Evolutionary conservation across 805 yeast genomes (phyloP), one percentile per base, ranked within the genome.

Genomic region (Suhomyces canberraensis): DNA sequence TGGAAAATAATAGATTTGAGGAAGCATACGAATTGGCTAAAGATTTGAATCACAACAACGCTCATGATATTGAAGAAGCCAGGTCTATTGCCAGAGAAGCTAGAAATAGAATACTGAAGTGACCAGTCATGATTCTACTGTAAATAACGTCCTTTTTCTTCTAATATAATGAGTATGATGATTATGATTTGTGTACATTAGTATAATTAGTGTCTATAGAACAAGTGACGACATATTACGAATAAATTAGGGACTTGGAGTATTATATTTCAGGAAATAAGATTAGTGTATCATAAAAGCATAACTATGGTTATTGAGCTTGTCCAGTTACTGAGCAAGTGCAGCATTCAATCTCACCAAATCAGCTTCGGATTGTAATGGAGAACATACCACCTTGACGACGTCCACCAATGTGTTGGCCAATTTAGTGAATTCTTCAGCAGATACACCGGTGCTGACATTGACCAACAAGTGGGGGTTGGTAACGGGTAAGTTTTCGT

Each of bases 41-140:
- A 37, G 85, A 80, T 39, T 71, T 88, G 46, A 62, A 61, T 31
- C 63, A 63, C 36, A 95, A 91, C 19, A 76, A 84, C n/a, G 82
- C 89, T 9, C 87, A 81, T 39, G 95, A 85, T 51, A 78, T 89
- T 14, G 96, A 89, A 50, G 96, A 89, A 55, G 96, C 96, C 0
- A 66, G 96, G 29, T 72, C 82, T 0, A 82, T 90, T 21, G 86
- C 91, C 0, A 70, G 89, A 50, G 91, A 84, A 43, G 88, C 93
- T 11, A 61, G 88, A 41, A 73, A 71, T 49, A 69, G 78, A 39
- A 61, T 79, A 63, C 29, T 41, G 29, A 33, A 33, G 15, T 31
- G 21, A 22, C n/a, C n/a, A n/a, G n/a, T n/a, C n/a, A n/a, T n/a
- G n/a, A n/a, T n/a, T n/a, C n/a, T n/a, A n/a, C n/a, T n/a, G n/a